Evolutionary conservation across 2,329 filamentous ascomycete genomes (phyloP), one percentile per base, ranked within the genome.

Genomic region (Paecilomyces variotii): DNA sequence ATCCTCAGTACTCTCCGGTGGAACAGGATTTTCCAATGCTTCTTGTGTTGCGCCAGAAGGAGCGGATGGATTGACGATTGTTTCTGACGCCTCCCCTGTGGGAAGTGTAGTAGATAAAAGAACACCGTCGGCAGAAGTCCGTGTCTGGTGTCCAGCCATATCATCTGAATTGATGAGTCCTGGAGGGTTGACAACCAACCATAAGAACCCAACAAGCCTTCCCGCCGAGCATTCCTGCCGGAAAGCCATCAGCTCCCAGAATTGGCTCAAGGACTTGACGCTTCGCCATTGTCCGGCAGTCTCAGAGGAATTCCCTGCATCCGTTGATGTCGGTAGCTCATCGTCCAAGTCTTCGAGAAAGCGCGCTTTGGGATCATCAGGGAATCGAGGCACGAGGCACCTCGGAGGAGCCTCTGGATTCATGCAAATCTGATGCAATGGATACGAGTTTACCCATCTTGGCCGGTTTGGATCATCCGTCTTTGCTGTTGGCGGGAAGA

Each of bases 221-320:
- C 94, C 95, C 34, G 91, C 90, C 0, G 92, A 96, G 69, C 94
- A 99, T 70, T 99, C 94, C 71, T 97, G 94, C 58, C 94, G 82
- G 70, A 90, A 97, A 0, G 92, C 88, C 93, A 99, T 97, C 82
- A 96, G 89, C 62, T 99, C 94, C 94, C 94, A 99, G 69, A 99
- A 99, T 65, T 92, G 87, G n/a, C 92, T 89, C 49, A 99, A 77
- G 0, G 86, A 89, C 70, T 83, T 87, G 26, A 97, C 86, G 60
- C 88, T 91, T 70, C 86, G 89, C 94, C 94, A 99, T 58, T 84
- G 81, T 0, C 89, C 89, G 2, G 78, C 76, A 27, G 78, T 80
- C 63, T 84, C 82, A 59, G 65, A 70, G 59, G 63, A 70, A 64
- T 64, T 72, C 51, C 64, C 69, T 2, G 61, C 60, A 6, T 65